Conservation (phyloP, 257 asterid genomes). For the Salvia miltiorrhiza region DNA sequence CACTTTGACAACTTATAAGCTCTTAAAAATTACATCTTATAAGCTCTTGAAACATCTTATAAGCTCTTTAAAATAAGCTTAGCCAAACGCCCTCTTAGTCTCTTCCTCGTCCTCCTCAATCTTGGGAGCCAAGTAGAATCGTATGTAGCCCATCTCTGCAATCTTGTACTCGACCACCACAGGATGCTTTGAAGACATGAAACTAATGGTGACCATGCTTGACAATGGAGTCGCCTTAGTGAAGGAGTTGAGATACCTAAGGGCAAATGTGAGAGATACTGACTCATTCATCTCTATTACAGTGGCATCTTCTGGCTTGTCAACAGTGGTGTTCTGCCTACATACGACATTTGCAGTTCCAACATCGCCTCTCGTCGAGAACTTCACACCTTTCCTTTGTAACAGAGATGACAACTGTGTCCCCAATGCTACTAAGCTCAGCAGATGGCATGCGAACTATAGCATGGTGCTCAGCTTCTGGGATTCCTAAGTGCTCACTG, state of each 20-base stretch:
- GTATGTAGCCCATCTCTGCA: constrained; percentile 86
- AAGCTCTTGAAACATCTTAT: too few species aligned
- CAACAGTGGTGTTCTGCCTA: constrained; percentile 87
- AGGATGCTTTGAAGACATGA: constrained; percentile 82
- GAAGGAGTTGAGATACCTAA: constrained; percentile 76
- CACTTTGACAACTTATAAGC: too few species aligned
- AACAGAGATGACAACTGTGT: constrained; percentile 84
- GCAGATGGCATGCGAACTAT: constrained; percentile 64
- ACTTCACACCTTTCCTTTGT: constrained; percentile 95
- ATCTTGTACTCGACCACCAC: constrained; percentile 90
- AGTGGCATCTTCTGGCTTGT: constrained; percentile 86
- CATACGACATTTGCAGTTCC: constrained; percentile 83
- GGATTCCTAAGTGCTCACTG: constrained; percentile 63
- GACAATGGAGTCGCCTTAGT: constrained; percentile 78
- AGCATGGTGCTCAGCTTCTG: constrained; percentile 63
- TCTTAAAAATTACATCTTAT: too few species aligned
- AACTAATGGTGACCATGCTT: constrained; percentile 61
- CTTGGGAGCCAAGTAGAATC: constrained; percentile 84
- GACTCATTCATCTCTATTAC: constrained; percentile 87
- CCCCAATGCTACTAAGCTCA: constrained; percentile 68
- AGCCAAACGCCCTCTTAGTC: too few species aligned
- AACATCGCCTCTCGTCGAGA: constrained; percentile 90
- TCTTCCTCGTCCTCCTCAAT: constrained; percentile 88
- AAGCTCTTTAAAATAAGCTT: too few species aligned
- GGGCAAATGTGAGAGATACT: constrained; percentile 72